Evolutionary conservation across 345 rosid genomes (phyloP), one percentile per base, ranked within the genome.

Genomic region (Syzygium grande): DNA sequence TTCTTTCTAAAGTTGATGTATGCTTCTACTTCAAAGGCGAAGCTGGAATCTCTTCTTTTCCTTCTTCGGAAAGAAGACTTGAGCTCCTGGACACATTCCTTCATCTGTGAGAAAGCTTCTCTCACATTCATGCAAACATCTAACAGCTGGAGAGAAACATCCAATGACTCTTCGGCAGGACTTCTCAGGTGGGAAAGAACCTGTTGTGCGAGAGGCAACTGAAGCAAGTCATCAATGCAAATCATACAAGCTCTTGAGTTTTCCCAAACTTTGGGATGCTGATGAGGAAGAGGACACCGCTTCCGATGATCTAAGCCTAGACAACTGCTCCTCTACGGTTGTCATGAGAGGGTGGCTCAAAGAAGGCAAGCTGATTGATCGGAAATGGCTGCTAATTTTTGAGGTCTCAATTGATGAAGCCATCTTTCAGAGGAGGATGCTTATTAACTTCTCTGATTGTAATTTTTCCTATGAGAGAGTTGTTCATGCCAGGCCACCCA

Each of bases 291-390:
- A 87, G 55, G 87, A 87, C 1, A n/a, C 84, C 3, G 34, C 87
- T 30, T 88, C 89, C 1, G 85, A 84, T n/a, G 84, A 65, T 84
- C 84, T 85, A 9, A 90, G 54, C 87, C 89, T 84, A 22, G 29
- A 27, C 55, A 90, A 85, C 8, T 88, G 90, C 55, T 68, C 91
- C 84, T 88, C 91, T 9, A 87, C 85, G 2, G 19, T 78, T 5
- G 29, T 23, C n/a, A 11, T 58, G 27, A 89, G 87, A 51, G 92
- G 92, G 46, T 90, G 91, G 15, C 88, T 53, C 55, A 49, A 86
- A 29, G 90, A 86, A 17, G 93, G 92, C 46, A 90, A 86, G 52
- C 91, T 90, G 79, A 41, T 86, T 6, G 91, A 90, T 10, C 91
- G 90, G 54, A 43, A 73, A 46, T 90, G 93, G 55, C 56, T 27